phyloP scores from a whole-genome alignment of 2,329 filamentous ascomycete species.

The Aureobasidium mangrovei region DNA sequence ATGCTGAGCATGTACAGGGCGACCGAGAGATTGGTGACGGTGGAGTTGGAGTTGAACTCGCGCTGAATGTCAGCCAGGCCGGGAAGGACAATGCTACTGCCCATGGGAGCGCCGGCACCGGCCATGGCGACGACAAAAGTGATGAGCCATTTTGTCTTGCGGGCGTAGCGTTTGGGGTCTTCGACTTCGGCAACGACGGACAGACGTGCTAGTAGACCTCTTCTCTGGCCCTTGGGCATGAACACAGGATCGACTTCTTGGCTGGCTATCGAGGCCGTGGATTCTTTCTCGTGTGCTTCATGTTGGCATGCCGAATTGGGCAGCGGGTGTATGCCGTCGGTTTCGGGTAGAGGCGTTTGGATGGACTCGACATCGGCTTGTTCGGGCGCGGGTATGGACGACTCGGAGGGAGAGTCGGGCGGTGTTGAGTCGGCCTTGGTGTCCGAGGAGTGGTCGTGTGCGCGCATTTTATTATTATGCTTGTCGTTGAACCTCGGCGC shows the following conservation, averaged over 20 bases:
- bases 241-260: constrained; percentile 25
- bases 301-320: not conserved
- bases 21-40: constrained; percentile 65
- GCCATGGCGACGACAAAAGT: constrained; percentile 70
- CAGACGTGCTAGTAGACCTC: constrained; percentile 64
- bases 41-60: constrained; percentile 54
- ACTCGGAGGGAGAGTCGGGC: not conserved
- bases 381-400: not conserved
- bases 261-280: constrained; percentile 4
- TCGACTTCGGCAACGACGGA: constrained; percentile 71
- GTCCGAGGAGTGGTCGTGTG: constrained; percentile 2
- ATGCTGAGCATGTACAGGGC: constrained; percentile 76
- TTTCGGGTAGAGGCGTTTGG: not conserved
- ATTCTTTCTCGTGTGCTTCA: not conserved
- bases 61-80: constrained; percentile 47
- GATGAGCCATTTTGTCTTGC: constrained; percentile 73
- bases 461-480: not conserved
- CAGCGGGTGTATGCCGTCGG: constrained; percentile 1
- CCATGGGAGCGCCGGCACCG: constrained; percentile 70
- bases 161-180: constrained; percentile 62
- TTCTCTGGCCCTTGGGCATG: constrained; percentile 47
- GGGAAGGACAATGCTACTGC: constrained; percentile 78
- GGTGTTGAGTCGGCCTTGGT: not conserved
- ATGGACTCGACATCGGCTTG: constrained; percentile 1
- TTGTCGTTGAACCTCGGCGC: not conserved